A percentile compares a stretch with the other conserved stretches of the same genome.
Evolutionary conservation across 257 asterid species (phyloP).

Genomic region (Cynanchum wilfordii): DNA sequence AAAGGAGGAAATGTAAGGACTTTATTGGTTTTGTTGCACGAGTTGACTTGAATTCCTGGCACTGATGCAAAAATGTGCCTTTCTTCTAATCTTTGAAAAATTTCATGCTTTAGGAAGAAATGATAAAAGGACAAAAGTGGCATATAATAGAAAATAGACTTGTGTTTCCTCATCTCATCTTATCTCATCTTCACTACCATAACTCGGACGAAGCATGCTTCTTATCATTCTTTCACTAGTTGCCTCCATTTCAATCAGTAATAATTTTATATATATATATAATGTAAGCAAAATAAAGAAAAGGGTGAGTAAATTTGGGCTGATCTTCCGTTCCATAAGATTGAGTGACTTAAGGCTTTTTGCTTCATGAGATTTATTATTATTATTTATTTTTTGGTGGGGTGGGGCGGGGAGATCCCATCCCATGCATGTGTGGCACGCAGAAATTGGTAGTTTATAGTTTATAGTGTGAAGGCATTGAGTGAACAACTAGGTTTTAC

Average conservation of each 20-base stretch:
- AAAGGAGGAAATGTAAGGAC: too few relatives aligned
- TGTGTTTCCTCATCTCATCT: not conserved
- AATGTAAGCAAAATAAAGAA: not conserved
- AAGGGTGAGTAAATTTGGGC: not conserved
- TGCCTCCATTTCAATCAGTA: not conserved
- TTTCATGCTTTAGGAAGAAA: not conserved
- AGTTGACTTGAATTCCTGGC: not conserved
- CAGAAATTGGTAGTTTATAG: not conserved
- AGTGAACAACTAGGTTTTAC: slow-evolving; percentile 18
- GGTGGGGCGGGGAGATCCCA: slow-evolving; percentile 13
- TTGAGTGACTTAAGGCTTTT: not conserved
- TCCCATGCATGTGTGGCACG: slow-evolving; percentile 10
- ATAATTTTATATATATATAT: too few relatives aligned
- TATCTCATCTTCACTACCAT: not conserved
- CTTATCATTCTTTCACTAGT: not conserved
- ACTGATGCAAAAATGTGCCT: not conserved
- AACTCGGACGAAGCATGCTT: not conserved
- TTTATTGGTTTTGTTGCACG: not conserved
- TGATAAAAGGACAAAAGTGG: not conserved
- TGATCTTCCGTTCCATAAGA: not conserved
- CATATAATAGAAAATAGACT: not conserved
- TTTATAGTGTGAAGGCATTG: slow-evolving; percentile 16
- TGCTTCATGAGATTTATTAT: not conserved
- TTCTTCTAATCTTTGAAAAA: not conserved
- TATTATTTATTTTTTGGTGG: too few relatives aligned